A percentile compares a stretch with the other conserved stretches of the same genome.
phyloP scores from a whole-genome alignment of 176 grass and related monocot genomes.

The Puya raimondii region DNA sequence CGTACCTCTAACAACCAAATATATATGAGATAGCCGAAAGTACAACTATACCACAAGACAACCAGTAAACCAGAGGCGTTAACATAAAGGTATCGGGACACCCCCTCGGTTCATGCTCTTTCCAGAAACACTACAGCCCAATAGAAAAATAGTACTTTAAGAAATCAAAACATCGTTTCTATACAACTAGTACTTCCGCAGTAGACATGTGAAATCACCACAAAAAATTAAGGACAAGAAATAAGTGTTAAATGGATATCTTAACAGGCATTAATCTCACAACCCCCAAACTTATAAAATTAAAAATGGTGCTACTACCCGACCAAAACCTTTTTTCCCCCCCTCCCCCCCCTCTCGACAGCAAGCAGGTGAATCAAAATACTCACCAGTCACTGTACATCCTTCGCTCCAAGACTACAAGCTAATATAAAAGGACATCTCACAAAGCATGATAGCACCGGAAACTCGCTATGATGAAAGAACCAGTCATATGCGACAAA shows the following conservation, averaged over 20 bases:
- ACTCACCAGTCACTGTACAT: not conserved
- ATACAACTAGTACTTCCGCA: not conserved
- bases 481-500: not conserved
- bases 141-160: no score
- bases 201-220: not conserved
- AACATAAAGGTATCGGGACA: no score
- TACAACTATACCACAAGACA: no score
- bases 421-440: no score
- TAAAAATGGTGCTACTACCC: not conserved
- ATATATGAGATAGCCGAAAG: no score
- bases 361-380: not conserved
- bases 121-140: no score
- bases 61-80: no score
- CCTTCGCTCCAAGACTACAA: no score
- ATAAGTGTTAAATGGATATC: not conserved
- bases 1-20: no score
- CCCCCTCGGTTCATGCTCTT: no score
- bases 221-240: not conserved
- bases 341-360: no score
- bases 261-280: not conserved
- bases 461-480: not conserved
- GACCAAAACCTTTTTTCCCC: not conserved
- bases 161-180: no score
- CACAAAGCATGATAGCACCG: not conserved
- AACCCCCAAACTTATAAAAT: not conserved